Base-by-base conservation (phyloP, 805 yeast species). In the Saturnispora zaruensis region DNA sequence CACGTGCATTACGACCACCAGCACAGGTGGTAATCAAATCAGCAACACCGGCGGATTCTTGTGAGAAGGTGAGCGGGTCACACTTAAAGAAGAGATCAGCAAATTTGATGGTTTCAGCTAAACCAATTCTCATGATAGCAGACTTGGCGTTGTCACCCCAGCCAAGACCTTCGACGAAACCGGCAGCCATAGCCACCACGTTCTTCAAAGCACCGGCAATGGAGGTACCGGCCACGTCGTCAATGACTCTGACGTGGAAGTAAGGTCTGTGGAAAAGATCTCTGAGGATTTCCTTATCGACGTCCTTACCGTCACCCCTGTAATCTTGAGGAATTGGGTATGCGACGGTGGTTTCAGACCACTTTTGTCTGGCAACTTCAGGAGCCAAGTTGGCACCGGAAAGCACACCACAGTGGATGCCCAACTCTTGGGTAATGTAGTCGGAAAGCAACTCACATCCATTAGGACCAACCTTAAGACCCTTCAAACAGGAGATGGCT, bases 111-210 rank as follows among this genome's bases (percentile, higher is more conserved):
- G 86, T 87, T 73, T 93, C 99, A 62, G 84, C 77, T 57, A 93
- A 72, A 44, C 99, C 99, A 58, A 91, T 84, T 72, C 99, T 80
- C 90, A 91, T 95, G 61, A 93, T 82, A 41, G 98, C 99, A 50
- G 98, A 84, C 70, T 91, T 89, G 56, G 99, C 98, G 67, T 93
- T 93, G 70, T 89, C 96, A 68, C 99, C 99, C 99, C 99, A 93
- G 55, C 95, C 96, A 55, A 87, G 77, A 60, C 99, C 99, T 69
- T 88, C 96, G 55, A 91, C 98, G 65, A 93, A 87, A 50, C 99
- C 99, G 54, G 95, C 96, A 56, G 96, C 95, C 63, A 89, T 74
- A 34, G 99, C 99, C 55, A 91, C 91, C 48, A 93, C 87, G 70
- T 93, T 93, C 74, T 93, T 93, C 68, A 93, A 78, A 9, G 99